Conservation (phyloP, 2,329 filamentous ascomycete genomes). For the Penicillium janthinellum region DNA sequence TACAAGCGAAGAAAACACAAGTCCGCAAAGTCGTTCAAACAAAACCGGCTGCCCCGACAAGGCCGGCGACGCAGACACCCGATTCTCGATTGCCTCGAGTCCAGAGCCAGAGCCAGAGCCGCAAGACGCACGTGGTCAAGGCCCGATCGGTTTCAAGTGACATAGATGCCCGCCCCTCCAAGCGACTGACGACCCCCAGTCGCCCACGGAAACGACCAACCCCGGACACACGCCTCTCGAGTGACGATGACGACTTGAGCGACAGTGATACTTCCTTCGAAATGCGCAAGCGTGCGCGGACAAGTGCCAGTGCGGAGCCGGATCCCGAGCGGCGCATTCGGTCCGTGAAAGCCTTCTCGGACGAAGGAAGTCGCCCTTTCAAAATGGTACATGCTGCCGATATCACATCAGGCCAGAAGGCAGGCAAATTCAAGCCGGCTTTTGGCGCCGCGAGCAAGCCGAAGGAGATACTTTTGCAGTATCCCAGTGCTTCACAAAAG, state of each 20-base stretch:
- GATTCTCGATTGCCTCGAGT: conserved; percentile 23
- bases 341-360: conserved; percentile 49
- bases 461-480: conserved; percentile 70
- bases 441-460: conserved; percentile 50
- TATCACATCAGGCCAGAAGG: conserved; percentile 48
- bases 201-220: conserved; percentile 42
- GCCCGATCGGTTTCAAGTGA: conserved; percentile 37
- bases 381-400: conserved; percentile 53
- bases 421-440: conserved; percentile 54
- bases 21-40: conserved; percentile 47
- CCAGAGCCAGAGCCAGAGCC: conserved; percentile 17
- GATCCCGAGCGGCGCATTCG: conserved; percentile 49
- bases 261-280: conserved; percentile 46
- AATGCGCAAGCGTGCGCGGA: conserved; percentile 46
- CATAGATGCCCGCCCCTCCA: conserved; percentile 30
- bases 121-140: conserved; percentile 27
- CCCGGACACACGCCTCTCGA: conserved; percentile 42
- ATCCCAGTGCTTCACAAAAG: conserved; percentile 71
- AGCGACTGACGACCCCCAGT: conserved; percentile 35
- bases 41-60: conserved; percentile 34
- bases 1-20: conserved; percentile 46
- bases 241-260: conserved; percentile 46
- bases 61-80: conserved; percentile 31
- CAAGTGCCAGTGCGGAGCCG: conserved; percentile 45
- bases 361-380: conserved; percentile 40